A percentile compares a stretch with the other conserved stretches of the same genome.
Evolutionary conservation across 495 filamentous ascomycete species (phyloP).

Genomic region (Glarea lozoyensis): DNA sequence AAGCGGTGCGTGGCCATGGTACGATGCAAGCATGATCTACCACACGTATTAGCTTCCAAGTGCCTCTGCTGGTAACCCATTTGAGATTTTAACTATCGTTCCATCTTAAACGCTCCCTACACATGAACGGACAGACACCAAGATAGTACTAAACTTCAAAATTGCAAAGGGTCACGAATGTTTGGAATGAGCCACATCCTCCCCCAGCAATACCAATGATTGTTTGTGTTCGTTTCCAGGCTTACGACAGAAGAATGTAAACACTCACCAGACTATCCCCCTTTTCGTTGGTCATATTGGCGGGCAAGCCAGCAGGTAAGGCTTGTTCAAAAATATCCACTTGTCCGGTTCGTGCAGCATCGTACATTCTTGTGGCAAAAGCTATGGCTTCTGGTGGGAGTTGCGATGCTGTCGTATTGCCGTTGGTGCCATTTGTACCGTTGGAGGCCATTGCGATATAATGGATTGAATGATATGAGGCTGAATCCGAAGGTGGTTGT

Average conservation of each 20-base stretch:
- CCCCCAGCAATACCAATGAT: too few species aligned
- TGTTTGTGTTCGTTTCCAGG: too few species aligned
- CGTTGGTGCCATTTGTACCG: not conserved
- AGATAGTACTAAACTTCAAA: too few species aligned
- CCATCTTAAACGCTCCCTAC: too few species aligned
- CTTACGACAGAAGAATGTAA: not conserved
- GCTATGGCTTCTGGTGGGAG: conserved; percentile 41
- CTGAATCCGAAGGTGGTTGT: too few species aligned
- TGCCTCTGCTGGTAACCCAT: too few species aligned
- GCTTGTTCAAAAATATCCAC: conserved; percentile 39
- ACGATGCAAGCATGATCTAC: conserved; percentile 52
- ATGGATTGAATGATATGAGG: not conserved
- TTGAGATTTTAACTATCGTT: too few species aligned
- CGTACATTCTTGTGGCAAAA: conserved; percentile 41
- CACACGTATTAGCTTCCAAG: too few species aligned
- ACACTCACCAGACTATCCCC: conserved; percentile 42
- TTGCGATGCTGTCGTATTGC: not conserved
- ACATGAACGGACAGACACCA: too few species aligned
- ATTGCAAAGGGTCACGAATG: too few species aligned
- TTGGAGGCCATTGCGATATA: not conserved
- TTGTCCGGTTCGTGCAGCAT: conserved; percentile 41
- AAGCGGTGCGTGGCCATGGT: conserved; percentile 42
- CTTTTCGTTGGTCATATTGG: conserved; percentile 48
- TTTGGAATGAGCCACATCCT: too few species aligned
- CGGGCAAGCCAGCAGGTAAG: conserved; percentile 38